Percentiles rank a stretch among this genome's conserved stretches.
These are phyloP conservation scores for Wallacemonas sp. DNA, from an alignment of 208 protist species.

Conservation along the genomic window DNA sequence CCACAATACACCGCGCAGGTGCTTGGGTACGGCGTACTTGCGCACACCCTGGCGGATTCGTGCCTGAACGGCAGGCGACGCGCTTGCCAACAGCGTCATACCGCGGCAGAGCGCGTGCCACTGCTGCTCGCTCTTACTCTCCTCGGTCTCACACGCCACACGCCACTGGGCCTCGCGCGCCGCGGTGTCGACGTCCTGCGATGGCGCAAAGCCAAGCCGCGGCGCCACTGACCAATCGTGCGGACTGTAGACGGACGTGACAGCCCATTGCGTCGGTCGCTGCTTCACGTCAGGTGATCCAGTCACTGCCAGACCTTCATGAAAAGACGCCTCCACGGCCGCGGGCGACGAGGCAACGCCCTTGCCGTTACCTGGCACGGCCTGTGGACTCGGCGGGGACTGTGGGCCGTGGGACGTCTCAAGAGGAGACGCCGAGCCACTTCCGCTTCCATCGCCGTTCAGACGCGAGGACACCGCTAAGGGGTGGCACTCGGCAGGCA, in stretches of 20 bases:
- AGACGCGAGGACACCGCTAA: neutral
- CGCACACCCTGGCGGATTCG: slow-evolving; percentile 31
- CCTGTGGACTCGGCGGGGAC: neutral
- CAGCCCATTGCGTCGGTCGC: slow-evolving; percentile 30
- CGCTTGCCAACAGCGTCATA: slow-evolving; percentile 46
- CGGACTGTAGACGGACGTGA: slow-evolving; percentile 36
- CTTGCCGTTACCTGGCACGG: neutral
- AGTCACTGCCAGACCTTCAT: neutral
- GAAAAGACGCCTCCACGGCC: neutral
- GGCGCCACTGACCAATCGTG: slow-evolving; percentile 48
- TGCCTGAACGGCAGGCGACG: slow-evolving; percentile 21
- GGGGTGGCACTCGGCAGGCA: neutral
- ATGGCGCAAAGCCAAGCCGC: slow-evolving; percentile 46
- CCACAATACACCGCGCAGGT: slow-evolving; percentile 64
- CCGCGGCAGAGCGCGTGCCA: slow-evolving; percentile 47
- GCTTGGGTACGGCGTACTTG: slow-evolving; percentile 37
- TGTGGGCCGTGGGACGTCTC: neutral
- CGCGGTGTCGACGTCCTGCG: slow-evolving; percentile 9
- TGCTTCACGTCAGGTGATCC: neutral
- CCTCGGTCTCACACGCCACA: slow-evolving; percentile 14
- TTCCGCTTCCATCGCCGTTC: no score
- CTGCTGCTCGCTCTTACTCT: slow-evolving; percentile 43
- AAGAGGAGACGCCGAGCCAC: neutral
- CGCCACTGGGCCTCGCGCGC: slow-evolving; percentile 21
- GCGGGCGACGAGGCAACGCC: neutral